Conservation (phyloP, 306 rosid species). For the Castanea sativa region DNA sequence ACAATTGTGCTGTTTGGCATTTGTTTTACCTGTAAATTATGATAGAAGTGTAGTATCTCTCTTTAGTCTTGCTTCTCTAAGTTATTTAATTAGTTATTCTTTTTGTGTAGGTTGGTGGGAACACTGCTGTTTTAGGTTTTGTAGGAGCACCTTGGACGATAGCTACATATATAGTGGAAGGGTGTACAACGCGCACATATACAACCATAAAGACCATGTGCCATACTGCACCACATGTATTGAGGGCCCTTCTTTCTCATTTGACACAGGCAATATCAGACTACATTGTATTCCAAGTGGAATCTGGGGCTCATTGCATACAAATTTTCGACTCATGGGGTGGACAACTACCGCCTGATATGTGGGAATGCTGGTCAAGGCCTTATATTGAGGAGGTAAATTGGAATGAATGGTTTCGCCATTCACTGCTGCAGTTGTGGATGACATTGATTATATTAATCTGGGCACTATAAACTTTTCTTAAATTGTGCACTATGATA, state of each 20-base stretch:
- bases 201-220: slow-evolving; percentile 91
- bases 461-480: slow-evolving; percentile 1
- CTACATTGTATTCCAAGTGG: slow-evolving; percentile 77
- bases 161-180: slow-evolving; percentile 95
- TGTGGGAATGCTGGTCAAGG: slow-evolving; percentile 98
- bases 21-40: background rate
- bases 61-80: background rate
- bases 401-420: background rate
- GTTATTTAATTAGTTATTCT: slow-evolving; percentile 7
- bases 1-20: background rate
- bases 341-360: slow-evolving; percentile 84
- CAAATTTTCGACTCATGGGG: slow-evolving; percentile 99
- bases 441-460: background rate
- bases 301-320: slow-evolving; percentile 95
- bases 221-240: slow-evolving; percentile 85
- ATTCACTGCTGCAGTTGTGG: background rate
- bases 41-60: too few species aligned
- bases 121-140: slow-evolving; percentile 92
- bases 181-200: slow-evolving; percentile 82
- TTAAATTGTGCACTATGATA: background rate
- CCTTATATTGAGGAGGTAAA: slow-evolving; percentile 87
- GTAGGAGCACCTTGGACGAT: slow-evolving; percentile 99
- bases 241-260: slow-evolving; percentile 86
- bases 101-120: slow-evolving; percentile 64
- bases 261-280: slow-evolving; percentile 81